Evolutionary conservation across 768 basidiomycete species (phyloP).

Genomic region (Strobilomyces confusus): DNA sequence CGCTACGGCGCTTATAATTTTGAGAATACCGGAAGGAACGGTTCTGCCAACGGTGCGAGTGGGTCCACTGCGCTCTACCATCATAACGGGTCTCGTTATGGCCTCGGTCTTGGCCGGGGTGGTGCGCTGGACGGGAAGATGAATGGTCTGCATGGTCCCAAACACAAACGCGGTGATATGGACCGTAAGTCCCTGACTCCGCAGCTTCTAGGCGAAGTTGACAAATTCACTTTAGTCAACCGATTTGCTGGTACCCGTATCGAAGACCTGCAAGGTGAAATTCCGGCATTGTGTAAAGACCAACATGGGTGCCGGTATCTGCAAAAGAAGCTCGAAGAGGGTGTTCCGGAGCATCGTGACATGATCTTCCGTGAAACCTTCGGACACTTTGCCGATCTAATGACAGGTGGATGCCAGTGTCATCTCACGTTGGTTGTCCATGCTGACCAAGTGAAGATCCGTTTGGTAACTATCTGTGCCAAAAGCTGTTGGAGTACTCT

Average conservation of each 20-base stretch:
- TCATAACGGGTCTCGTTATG: constrained; percentile 75
- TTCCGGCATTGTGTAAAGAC: constrained; percentile 92
- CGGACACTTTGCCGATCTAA: constrained; percentile 94
- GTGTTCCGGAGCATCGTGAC: constrained; percentile 91
- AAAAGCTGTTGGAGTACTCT: constrained; percentile 94
- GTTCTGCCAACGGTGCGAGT: constrained; percentile 37
- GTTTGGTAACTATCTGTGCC: constrained; percentile 98
- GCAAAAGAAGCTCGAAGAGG: constrained; percentile 98
- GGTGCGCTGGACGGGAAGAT: constrained; percentile 69
- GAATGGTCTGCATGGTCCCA: constrained; percentile 87
- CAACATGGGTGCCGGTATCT: constrained; percentile 98
- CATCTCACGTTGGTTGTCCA: background rate
- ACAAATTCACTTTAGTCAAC: constrained; percentile 58
- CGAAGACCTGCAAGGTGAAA: constrained; percentile 95
- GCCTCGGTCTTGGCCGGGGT: constrained; percentile 57
- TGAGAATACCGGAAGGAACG: constrained; percentile 43
- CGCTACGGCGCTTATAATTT: constrained; percentile 58
- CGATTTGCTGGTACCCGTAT: constrained; percentile 94
- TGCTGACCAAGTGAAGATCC: constrained; percentile 57
- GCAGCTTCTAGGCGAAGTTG: background rate
- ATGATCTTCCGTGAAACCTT: constrained; percentile 99
- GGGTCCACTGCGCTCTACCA: constrained; percentile 79
- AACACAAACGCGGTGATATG: constrained; percentile 91
- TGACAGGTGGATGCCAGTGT: constrained; percentile 68
- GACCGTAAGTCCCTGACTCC: constrained; percentile 67